Percentiles rank a stretch among this genome's conserved stretches.
phyloP scores from a whole-genome alignment of 2,329 filamentous ascomycete species.

The Claviceps lovelessii region DNA sequence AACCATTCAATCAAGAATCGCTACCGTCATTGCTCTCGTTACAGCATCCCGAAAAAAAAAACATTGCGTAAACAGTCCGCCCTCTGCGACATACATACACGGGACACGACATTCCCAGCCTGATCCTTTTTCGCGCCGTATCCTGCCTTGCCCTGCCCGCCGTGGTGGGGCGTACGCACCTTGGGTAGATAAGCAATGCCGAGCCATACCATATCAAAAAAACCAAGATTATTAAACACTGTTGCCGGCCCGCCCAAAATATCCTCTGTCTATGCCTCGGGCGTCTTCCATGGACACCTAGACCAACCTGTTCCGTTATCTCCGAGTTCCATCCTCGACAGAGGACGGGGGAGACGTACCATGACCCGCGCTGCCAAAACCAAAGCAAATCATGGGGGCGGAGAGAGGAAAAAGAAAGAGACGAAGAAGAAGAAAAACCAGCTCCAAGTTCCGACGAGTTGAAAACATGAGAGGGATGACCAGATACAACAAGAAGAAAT shows the following conservation, averaged over 20 bases:
- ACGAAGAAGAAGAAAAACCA: background rate
- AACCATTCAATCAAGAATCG: constrained; percentile 1
- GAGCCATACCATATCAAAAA: no score
- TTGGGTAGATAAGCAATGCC: no score
- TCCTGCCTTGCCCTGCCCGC: background rate
- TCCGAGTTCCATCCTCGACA: no score
- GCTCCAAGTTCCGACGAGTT: background rate
- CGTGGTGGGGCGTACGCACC: background rate
- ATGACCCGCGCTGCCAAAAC: no score
- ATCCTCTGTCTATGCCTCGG: no score
- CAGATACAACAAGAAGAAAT: no score
- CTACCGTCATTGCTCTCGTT: constrained; percentile 18
- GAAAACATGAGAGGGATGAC: background rate
- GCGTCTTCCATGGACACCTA: no score
- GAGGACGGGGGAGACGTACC: no score
- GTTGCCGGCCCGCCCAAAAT: background rate
- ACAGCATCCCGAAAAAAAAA: constrained; percentile 12
- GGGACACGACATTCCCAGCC: background rate
- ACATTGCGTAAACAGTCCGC: constrained; percentile 11
- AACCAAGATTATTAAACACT: background rate
- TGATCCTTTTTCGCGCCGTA: background rate
- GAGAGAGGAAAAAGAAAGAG: background rate
- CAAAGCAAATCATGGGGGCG: no score
- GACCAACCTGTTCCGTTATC: no score
- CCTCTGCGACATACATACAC: constrained; percentile 10